Base-by-base conservation (phyloP, 2,329 filamentous ascomycete genomes). In the Colletotrichum musicola region DNA sequence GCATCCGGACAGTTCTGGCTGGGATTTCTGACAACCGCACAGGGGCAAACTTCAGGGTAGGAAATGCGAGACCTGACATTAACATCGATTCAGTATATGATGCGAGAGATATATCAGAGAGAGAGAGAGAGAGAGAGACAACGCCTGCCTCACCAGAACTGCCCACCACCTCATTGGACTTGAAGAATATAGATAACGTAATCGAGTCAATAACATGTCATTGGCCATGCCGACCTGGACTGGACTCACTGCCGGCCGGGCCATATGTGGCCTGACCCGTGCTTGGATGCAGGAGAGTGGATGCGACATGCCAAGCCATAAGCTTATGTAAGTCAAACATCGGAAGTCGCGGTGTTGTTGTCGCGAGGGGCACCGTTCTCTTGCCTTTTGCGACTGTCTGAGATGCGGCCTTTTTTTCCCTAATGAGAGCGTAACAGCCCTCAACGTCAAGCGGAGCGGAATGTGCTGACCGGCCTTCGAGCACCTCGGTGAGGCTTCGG, bases 281-380 rank as follows among this genome's bases (percentile, higher is more conserved):
- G 25, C 50, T 12, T 44, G 25, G 12, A 50, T 51, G 42, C 61
- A 51, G n/a, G 16, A 49, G n/a, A 20, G 20, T 49, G 46, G 46
- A 13, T 44, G 54, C 27, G 22, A 22, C 46, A 46, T n/a, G 42
- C 62, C 62, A 61, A 65, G 62, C 35, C 22, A 2, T 4, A 4
- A 4, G 56, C 49, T 68, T 68, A 65, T 30, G 22, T 68, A 65
- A 68, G 49, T 51, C 50, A 30, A 55, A 51, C 55, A 38, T 22
- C 66, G 65, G 65, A 53, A 65, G 62, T 56, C 55, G 54, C 62
- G 61, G 62, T 35, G 35, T 27, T n/a, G 42, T 44, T 50, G 65
- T 40, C 65, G 55, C 49, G 60, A 50, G 27, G 38, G 35, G 44
- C 35, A 22, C 62, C 49, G 20, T 18, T 18, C n/a, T 14, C 9